Conservation (phyloP, 2,329 filamentous ascomycete species). For the Fusarium sp. region DNA sequence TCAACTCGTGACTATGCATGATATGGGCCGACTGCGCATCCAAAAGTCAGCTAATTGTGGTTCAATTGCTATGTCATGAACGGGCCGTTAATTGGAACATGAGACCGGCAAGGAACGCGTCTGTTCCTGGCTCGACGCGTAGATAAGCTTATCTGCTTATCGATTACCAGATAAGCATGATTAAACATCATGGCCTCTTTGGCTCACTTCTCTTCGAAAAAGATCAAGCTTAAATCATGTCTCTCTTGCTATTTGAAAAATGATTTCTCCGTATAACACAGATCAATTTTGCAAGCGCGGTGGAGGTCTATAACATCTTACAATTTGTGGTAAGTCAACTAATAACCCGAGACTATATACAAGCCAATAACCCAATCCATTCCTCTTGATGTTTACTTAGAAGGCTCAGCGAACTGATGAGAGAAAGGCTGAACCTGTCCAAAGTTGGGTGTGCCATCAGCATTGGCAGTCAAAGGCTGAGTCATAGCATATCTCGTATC, state of each 20-base stretch:
- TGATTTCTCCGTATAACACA: no score
- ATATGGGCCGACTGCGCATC: constrained; percentile 20
- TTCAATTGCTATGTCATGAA: background rate
- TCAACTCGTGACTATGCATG: constrained; percentile 35
- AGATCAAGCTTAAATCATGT: no score
- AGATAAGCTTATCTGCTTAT: background rate
- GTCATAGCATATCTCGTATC: constrained; percentile 65
- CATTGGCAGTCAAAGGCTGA: constrained; percentile 61
- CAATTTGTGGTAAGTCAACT: background rate
- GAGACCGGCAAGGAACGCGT: background rate
- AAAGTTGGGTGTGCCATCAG: constrained; percentile 64
- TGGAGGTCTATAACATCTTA: accelerated
- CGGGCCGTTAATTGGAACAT: background rate
- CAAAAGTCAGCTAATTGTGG: constrained; percentile 12
- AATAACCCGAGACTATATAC: background rate
- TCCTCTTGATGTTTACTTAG: background rate
- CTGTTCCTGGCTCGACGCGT: background rate
- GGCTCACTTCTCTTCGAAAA: no score
- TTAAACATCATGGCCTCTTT: no score
- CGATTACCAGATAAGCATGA: background rate
- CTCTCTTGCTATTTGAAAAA: no score
- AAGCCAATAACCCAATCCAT: no score
- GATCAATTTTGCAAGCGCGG: accelerated
- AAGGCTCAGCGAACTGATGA: constrained; percentile 32
- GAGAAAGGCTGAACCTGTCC: constrained; percentile 49